These are phyloP conservation scores for Xylaria sp. DNA, from an alignment of 2,329 filamentous ascomycete species.

Conservation along the genomic window DNA sequence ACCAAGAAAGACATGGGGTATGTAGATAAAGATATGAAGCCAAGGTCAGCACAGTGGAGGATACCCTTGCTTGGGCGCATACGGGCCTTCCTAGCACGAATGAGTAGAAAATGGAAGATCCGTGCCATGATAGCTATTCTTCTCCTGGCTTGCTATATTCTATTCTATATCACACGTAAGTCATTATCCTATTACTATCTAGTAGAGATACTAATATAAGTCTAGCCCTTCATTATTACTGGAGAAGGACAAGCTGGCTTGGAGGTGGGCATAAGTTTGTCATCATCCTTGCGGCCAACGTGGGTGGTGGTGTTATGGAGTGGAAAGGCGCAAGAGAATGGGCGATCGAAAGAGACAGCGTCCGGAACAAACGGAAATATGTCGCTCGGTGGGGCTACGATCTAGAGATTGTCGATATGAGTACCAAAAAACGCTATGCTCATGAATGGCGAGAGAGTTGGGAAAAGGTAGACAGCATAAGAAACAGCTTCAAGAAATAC, in stretches of 20 bases:
- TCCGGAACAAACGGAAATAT: constrained; percentile 94
- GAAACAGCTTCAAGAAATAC: constrained; percentile 90
- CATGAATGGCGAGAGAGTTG: constrained; percentile 99
- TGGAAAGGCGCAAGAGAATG: constrained; percentile 98
- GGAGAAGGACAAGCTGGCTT: constrained; percentile 76
- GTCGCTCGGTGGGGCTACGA: constrained; percentile 91
- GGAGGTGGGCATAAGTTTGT: constrained; percentile 93
- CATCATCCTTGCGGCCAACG: constrained; percentile 91
- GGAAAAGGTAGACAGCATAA: constrained; percentile 97
- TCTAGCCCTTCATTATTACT: constrained; percentile 67
- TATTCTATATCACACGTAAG: constrained; percentile 82
- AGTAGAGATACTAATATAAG: constrained; percentile 43
- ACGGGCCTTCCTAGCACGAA: constrained; percentile 59
- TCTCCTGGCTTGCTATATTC: constrained; percentile 69
- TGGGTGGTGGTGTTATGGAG: constrained; percentile 97
- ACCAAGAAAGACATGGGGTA: constrained; percentile 61
- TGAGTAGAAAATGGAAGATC: constrained; percentile 74
- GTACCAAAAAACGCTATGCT: constrained; percentile 97
- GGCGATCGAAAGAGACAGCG: constrained; percentile 96
- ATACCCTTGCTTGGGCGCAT: constrained; percentile 61
- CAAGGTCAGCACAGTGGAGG: constrained; percentile 67
- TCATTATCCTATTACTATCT: constrained; percentile 43
- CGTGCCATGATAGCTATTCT: constrained; percentile 69
- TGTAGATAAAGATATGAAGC: constrained; percentile 79
- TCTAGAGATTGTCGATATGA: constrained; percentile 97